These are phyloP conservation scores for Teunomyces funiuensis DNA, from an alignment of 805 yeast species.

Conservation along the genomic window DNA sequence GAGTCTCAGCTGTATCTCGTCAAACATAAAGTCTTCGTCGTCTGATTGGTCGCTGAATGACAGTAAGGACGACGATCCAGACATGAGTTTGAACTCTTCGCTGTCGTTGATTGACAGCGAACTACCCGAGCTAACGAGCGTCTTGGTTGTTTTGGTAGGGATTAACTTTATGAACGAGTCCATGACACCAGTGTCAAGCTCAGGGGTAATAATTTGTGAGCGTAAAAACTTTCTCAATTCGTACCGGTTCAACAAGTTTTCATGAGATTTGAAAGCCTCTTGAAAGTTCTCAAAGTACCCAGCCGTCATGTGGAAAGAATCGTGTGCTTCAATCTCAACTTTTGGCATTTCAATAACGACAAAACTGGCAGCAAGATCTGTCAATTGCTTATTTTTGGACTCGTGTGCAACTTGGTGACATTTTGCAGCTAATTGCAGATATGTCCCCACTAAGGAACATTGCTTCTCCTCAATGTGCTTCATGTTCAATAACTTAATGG, in stretches of 20 bases:
- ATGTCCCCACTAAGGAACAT: background rate
- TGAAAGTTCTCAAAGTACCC: slow-evolving; percentile 1
- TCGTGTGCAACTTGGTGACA: background rate
- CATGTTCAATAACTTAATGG: slow-evolving; percentile 13
- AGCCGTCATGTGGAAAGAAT: background rate
- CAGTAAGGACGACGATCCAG: slow-evolving; percentile 9
- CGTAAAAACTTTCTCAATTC: slow-evolving; percentile 12
- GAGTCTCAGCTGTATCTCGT: slow-evolving; percentile 20
- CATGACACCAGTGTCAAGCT: slow-evolving; percentile 7
- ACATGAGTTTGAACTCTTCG: slow-evolving; percentile 9
- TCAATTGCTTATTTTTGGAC: background rate
- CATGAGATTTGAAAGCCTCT: background rate
- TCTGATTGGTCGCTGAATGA: slow-evolving; percentile 10
- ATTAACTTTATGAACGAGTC: slow-evolving; percentile 16
- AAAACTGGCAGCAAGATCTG: background rate
- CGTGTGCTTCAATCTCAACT: background rate
- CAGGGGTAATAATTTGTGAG: slow-evolving; percentile 9
- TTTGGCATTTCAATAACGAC: background rate
- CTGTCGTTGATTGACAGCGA: slow-evolving; percentile 9
- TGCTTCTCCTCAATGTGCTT: slow-evolving; percentile 9
- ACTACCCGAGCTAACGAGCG: slow-evolving; percentile 4
- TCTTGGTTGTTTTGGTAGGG: slow-evolving; percentile 12
- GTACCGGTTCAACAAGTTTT: slow-evolving; percentile 7
- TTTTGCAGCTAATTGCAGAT: background rate
- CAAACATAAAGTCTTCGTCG: slow-evolving; percentile 27